These are phyloP conservation scores for Coffea eugenioides DNA, from an alignment of 257 asterid genomes.

Conservation along the genomic window DNA sequence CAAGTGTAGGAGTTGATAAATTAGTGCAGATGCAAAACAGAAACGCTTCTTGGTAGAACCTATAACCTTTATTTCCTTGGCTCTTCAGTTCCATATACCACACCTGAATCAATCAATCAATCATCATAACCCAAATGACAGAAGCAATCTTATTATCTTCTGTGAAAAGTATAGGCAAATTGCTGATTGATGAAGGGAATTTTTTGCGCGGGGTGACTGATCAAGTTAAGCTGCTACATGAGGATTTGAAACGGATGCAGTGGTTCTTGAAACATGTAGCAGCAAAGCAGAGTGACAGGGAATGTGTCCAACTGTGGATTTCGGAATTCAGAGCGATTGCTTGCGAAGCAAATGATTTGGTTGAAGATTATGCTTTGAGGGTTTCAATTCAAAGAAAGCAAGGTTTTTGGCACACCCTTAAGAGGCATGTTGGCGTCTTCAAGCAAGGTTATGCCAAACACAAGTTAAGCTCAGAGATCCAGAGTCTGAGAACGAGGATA, in stretches of 20 bases:
- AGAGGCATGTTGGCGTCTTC: background rate
- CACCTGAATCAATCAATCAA: too few species aligned
- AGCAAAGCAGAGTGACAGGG: background rate
- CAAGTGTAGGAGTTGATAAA: too few species aligned
- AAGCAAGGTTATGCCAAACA: background rate
- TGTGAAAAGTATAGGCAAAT: background rate
- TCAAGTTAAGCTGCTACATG: constrained; percentile 2
- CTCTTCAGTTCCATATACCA: too few species aligned
- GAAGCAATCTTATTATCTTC: background rate
- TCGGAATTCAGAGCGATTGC: constrained; percentile 3
- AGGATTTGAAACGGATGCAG: background rate
- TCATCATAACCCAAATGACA: background rate
- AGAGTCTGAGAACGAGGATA: background rate
- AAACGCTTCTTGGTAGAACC: too few species aligned
- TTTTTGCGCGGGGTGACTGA: background rate
- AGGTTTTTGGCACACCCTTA: background rate
- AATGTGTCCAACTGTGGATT: background rate
- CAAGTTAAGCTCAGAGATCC: background rate
- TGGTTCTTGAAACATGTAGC: constrained; percentile 8
- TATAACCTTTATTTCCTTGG: too few species aligned
- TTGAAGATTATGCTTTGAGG: background rate
- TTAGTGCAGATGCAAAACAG: too few species aligned
- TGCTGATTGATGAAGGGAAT: constrained; percentile 11
- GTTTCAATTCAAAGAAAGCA: background rate
- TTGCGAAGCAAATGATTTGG: constrained; percentile 11